Base-by-base conservation (phyloP, 441 rosid genomes). In the Melastoma candidum region DNA sequence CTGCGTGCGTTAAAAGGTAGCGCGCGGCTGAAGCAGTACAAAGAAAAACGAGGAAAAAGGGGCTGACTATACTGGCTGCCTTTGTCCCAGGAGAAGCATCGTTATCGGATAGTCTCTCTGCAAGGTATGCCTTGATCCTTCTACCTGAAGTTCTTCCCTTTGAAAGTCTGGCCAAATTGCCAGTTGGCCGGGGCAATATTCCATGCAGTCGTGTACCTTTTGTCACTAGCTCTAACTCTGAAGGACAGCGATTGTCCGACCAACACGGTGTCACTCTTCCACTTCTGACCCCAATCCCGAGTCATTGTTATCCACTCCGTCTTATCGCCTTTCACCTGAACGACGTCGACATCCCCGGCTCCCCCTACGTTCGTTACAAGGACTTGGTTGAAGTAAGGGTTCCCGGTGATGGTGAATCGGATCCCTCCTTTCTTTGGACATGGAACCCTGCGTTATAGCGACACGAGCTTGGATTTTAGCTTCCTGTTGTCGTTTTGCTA, bases 341-440 rank as follows among this genome's bases (percentile, higher is more conserved):
- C 57, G 22, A 68, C 17, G 12, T 11, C 22, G 22, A 17, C 22
- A 17, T 17, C 22, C 22, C 22, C 22, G 22, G 22, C 22, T 17
- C 22, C 22, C 22, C 22, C 22, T 17, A 77, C 89, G 50, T 82
- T 82, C 60, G 56, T 53, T 22, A 79, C 68, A 6, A 36, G 12
- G 2, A 77, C 77, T 63, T 69, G 59, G 51, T 71, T 71, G 70
- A 69, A 82, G 51, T 65, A 77, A 14, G 77, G 80, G 56, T 82
- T 77, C 26, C 22, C 82, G 0, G 25, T 51, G 47, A 79, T 60
- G 0, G 74, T 75, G 64, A 77, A 82, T 49, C 59, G 43, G 36
- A 82, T 70, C 12, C 89, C 85, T 47, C 85, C 89, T 65, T 66
- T 53, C 68, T 61, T 82, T 49, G 52, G 46, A 72, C 89, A 82